Conservation (phyloP, 805 yeast species). For the Myxozyma melibiosi region DNA sequence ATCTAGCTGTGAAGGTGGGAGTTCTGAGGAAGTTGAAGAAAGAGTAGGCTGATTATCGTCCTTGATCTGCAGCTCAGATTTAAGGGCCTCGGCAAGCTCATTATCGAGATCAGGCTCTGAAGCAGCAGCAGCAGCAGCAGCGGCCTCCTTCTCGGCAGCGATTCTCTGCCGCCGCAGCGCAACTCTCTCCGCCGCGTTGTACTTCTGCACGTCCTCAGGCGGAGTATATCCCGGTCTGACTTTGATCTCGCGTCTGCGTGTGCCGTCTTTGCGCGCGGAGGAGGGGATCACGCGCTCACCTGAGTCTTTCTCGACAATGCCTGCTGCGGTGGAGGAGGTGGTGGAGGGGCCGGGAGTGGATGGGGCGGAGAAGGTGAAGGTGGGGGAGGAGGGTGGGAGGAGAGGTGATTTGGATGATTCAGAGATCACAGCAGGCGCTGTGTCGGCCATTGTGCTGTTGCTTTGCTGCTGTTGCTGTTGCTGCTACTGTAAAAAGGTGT, state of each 20-base stretch:
- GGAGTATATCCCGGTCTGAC: slow-evolving; percentile 41
- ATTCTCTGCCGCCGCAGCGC: slow-evolving; percentile 17
- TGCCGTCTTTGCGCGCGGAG: slow-evolving; percentile 39
- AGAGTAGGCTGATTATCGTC: too few species aligned
- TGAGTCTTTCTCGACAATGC: slow-evolving; percentile 14
- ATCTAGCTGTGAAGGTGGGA: too few species aligned
- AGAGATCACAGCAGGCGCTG: background rate
- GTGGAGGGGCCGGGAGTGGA: background rate
- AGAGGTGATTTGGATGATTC: too few species aligned
- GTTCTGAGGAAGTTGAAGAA: too few species aligned
- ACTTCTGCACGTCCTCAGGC: slow-evolving; percentile 36
- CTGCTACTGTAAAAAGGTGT: too few species aligned
- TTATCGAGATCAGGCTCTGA: background rate
- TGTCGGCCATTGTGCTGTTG: background rate
- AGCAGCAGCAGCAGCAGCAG: background rate
- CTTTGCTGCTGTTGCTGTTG: too few species aligned
- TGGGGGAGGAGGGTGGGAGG: background rate
- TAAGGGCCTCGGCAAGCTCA: slow-evolving; percentile 1
- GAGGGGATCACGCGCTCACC: slow-evolving; percentile 33
- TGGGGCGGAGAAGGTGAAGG: background rate
- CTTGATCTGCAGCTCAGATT: background rate
- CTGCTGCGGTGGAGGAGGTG: slow-evolving; percentile 7
- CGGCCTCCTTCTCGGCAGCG: slow-evolving; percentile 9
- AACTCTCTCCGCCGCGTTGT: slow-evolving; percentile 28
- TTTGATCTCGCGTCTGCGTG: slow-evolving; percentile 35